Conservation (phyloP, 129 eudicot genomes). For the Centrapalus pauciflorus region DNA sequence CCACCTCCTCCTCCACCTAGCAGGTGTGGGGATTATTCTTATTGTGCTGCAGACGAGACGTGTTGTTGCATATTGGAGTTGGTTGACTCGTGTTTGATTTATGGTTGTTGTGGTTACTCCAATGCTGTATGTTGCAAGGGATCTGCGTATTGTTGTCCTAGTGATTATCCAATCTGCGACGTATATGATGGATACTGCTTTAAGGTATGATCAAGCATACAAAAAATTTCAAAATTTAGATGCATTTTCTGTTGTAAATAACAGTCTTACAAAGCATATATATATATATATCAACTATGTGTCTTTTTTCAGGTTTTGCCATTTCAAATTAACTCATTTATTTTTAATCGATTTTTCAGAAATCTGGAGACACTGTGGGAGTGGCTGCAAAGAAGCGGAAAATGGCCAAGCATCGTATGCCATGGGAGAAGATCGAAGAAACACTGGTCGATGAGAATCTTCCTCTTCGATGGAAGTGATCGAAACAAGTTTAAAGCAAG, state of each 20-base stretch:
- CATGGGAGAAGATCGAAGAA: slow-evolving; percentile 49
- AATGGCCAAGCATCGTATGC: slow-evolving; percentile 45
- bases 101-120: slow-evolving; percentile 53
- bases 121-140: slow-evolving; percentile 56
- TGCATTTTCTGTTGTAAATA: too few species aligned
- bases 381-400: slow-evolving; percentile 43
- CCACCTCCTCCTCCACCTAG: slow-evolving; percentile 40
- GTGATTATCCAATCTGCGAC: slow-evolving; percentile 60
- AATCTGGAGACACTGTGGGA: slow-evolving; percentile 35
- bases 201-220: slow-evolving; percentile 41
- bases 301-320: too few species aligned
- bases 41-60: slow-evolving; percentile 44
- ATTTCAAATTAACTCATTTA: background rate
- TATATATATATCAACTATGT: too few species aligned
- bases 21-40: slow-evolving; percentile 40
- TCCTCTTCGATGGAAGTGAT: slow-evolving; percentile 43
- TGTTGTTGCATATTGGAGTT: slow-evolving; percentile 55
- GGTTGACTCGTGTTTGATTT: slow-evolving; percentile 31
- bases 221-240: too few species aligned
- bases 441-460: slow-evolving; percentile 20
- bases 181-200: slow-evolving; percentile 43
- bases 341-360: slow-evolving; percentile 5
- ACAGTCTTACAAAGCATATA: too few species aligned
- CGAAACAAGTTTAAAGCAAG: too few species aligned
- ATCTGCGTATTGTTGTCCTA: slow-evolving; percentile 46